Evolutionary conservation across 2,329 filamentous ascomycete species (phyloP), one percentile per base, ranked within the genome.

Genomic region (Monilinia aucupariae): DNA sequence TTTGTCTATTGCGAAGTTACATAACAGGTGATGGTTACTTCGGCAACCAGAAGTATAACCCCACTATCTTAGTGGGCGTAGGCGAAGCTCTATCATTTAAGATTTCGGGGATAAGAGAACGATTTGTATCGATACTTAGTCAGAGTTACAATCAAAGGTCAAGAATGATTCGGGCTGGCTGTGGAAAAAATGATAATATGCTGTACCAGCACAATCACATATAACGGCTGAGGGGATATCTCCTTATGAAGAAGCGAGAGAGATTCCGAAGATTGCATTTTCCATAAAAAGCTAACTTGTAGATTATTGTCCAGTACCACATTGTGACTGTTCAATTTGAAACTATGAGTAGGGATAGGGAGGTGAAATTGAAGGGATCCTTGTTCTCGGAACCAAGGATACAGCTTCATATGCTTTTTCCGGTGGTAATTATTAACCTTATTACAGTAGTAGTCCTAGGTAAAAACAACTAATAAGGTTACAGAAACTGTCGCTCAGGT

Each of bases 201-300:
- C 37, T 61, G 59, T 61, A 39, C 49, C 59, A 12, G 59, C n/a
- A 32, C 20, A 55, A 25, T 55, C 22, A 32, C 49, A 54, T 55
- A 55, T 22, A 55, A 55, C 59, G 59, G 50, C 59, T 53, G 59
- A 48, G 25, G 59, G 25, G 59, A 48, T 45, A 55, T 55, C 59
- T 55, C 59, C 50, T 53, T 55, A 17, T n/a, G 37, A 43, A 39
- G 43, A 53, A 54, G 50, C 50, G 50, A 61, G 43, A 61, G 54
- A 48, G 59, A 53, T 61, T 22, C 59, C 59, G 39, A 55, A 39
- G 15, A 53, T 55, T 30, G 59, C 27, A 55, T 61, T 43, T 17
- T 43, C 17, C 41, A 20, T 20, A 34, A 51, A n/a, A 55, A 27
- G 20, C 13, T 32, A 32, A 20, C 17, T 9, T 27, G 45, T 37